phyloP scores from a whole-genome alignment of 768 basidiomycete species.

The Panellus pusillus region DNA sequence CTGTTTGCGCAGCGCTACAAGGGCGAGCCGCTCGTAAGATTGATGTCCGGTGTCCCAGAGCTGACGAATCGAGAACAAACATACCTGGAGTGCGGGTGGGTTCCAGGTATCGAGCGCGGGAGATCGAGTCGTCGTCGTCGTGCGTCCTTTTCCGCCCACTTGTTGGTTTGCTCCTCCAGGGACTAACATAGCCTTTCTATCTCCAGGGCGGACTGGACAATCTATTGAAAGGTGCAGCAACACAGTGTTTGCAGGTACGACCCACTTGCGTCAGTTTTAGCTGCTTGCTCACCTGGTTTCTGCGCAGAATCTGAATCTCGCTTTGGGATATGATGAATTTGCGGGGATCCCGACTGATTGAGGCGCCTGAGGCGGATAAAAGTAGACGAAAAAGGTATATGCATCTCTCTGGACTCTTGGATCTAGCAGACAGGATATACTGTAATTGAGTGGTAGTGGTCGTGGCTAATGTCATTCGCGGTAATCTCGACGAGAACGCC shows the following conservation, averaged over 20 bases:
- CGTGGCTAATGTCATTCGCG: neutral
- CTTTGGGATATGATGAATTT: conserved; percentile 85
- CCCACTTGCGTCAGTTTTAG: neutral
- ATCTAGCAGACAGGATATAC: conserved; percentile 3
- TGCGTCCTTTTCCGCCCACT: conserved; percentile 38
- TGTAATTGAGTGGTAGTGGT: neutral
- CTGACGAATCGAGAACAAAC: conserved; percentile 74
- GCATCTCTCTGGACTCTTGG: neutral
- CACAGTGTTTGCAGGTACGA: conserved; percentile 93
- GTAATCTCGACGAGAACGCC: no score
- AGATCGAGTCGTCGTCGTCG: conserved; percentile 91
- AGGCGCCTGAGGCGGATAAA: neutral
- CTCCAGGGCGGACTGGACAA: conserved; percentile 90
- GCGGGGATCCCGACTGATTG: conserved; percentile 63
- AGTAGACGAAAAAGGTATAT: conserved; percentile 4
- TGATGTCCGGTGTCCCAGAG: conserved; percentile 70
- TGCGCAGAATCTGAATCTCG: conserved; percentile 81
- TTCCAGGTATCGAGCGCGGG: conserved; percentile 90
- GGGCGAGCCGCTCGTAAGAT: conserved; percentile 68
- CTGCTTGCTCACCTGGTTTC: neutral
- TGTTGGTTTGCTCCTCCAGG: neutral
- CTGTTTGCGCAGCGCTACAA: conserved; percentile 80
- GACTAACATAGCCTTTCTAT: neutral
- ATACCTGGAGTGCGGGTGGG: conserved; percentile 90
- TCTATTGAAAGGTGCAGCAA: conserved; percentile 95